Evolutionary conservation across 2,329 filamentous ascomycete species (phyloP).

Genomic region (Monosporascus sp.): DNA sequence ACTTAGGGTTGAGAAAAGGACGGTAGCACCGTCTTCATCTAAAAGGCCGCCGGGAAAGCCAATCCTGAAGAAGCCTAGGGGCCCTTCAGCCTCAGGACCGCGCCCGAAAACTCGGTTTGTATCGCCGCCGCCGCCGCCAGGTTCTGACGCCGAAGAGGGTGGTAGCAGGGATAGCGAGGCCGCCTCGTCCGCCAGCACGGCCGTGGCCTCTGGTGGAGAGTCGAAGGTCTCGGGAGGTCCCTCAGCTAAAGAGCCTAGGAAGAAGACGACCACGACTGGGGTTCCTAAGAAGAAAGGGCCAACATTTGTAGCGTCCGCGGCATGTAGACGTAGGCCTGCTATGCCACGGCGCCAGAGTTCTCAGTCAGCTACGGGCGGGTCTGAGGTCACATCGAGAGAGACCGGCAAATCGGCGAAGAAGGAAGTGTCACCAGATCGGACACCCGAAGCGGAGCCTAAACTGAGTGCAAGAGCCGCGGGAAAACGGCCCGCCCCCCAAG

Average conservation of each 20-base stretch:
- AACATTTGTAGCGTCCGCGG: constrained; percentile 39
- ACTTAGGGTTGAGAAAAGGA: constrained; percentile 14
- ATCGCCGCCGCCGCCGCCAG: constrained; percentile 49
- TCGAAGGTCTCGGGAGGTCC: constrained; percentile 14
- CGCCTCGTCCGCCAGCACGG: constrained; percentile 37
- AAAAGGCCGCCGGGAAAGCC: constrained; percentile 47
- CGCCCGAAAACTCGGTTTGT: constrained; percentile 58
- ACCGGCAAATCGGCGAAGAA: not conserved
- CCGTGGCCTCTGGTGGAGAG: constrained; percentile 19
- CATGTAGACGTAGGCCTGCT: constrained; percentile 39
- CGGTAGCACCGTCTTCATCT: constrained; percentile 34
- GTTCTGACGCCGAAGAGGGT: constrained; percentile 38
- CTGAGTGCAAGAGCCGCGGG: constrained; percentile 42
- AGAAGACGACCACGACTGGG: constrained; percentile 9
- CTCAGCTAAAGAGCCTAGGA: constrained; percentile 19
- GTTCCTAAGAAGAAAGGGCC: constrained; percentile 27
- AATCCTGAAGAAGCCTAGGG: constrained; percentile 55
- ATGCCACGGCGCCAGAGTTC: constrained; percentile 43
- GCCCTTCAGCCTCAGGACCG: constrained; percentile 46
- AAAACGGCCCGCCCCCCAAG: constrained; percentile 35
- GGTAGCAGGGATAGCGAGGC: constrained; percentile 26
- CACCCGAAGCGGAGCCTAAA: not conserved
- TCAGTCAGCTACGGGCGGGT: constrained; percentile 34
- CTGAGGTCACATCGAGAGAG: constrained; percentile 29
- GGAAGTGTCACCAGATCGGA: not conserved